Base-by-base conservation (phyloP, 176 grass and related monocot species). In the Zea luxurians region DNA sequence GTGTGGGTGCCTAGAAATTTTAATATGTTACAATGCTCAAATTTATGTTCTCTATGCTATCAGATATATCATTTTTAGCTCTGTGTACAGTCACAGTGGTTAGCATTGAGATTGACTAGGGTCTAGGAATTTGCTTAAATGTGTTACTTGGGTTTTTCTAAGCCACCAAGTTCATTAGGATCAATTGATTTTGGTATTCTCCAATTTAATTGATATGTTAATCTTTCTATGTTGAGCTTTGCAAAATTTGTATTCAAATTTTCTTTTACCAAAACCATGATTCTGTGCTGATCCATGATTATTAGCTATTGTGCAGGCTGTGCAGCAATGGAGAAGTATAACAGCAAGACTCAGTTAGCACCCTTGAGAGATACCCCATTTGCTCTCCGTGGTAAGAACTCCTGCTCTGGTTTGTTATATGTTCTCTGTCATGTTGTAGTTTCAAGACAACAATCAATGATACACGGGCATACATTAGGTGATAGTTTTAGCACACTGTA, bases 321-420 rank as follows among this genome's bases (percentile, higher is more conserved):
- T 38, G 45, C 53, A 88, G 86, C 43, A 74, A 88, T 88, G 86
- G 80, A 79, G 16, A 88, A 74, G 75, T 54, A 79, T 17, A 70
- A 83, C 13, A 46, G 36, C 75, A 83, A 79, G 43, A 38, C 75
- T 61, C 43, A 37, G 2, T 79, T 68, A 79, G 68, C 49, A 20
- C 36, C 80, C 36, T 37, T 83, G 7, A 74, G 20, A 13, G 80
- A 88, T 0, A 4, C 68, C 4, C 62, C 75, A 35, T 88, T 74
- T 83, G 69, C 86, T 73, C 52, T 83, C 2, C 62, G 75, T 68
- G 80, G 86, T 88, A 88, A 54, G 45, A 6, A 61, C 10, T 40
- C 4, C 48, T 74, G 5, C 27, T 47, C 1, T 43, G 13, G 17
- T 63, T 44, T 69, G 52, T 48, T 37, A 12, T 63, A 52, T 63